These are phyloP conservation scores for Aegilops sharonensis DNA, from an alignment of 176 grass and related monocot genomes.

Conservation along the genomic window DNA sequence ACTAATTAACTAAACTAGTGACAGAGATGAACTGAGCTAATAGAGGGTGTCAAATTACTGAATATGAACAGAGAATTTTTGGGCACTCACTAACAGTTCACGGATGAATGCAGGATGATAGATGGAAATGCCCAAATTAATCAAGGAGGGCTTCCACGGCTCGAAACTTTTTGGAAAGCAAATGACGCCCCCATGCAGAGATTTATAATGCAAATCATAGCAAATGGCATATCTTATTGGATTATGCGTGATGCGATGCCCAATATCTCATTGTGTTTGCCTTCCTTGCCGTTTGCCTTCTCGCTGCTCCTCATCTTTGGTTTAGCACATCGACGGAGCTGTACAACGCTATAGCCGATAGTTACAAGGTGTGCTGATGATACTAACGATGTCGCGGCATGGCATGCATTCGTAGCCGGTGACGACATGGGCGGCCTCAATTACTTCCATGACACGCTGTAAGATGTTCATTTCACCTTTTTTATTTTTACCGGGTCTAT, in stretches of 20 bases:
- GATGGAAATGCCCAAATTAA: not conserved
- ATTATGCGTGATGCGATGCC: not conserved
- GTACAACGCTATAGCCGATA: not conserved
- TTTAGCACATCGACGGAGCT: not conserved
- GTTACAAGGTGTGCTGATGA: not conserved
- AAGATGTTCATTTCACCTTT: too few species aligned
- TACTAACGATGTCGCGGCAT: not conserved
- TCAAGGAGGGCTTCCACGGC: not conserved
- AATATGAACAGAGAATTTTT: not conserved
- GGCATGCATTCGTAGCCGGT: not conserved
- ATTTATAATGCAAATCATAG: slow-evolving; percentile 4
- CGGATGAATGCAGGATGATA: not conserved
- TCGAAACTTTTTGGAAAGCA: not conserved
- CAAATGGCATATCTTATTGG: not conserved
- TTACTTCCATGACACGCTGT: not conserved
- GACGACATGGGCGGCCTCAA: not conserved
- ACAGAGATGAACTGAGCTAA: not conserved
- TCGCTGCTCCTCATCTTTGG: not conserved
- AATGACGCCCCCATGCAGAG: not conserved
- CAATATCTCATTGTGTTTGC: not conserved
- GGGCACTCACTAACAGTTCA: not conserved
- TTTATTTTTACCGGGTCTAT: not conserved
- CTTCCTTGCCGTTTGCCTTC: not conserved
- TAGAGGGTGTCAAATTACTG: not conserved
- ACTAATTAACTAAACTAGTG: not conserved